Conservation (phyloP, 164 flowering plant genomes). For the Macadamia integrifolia region DNA sequence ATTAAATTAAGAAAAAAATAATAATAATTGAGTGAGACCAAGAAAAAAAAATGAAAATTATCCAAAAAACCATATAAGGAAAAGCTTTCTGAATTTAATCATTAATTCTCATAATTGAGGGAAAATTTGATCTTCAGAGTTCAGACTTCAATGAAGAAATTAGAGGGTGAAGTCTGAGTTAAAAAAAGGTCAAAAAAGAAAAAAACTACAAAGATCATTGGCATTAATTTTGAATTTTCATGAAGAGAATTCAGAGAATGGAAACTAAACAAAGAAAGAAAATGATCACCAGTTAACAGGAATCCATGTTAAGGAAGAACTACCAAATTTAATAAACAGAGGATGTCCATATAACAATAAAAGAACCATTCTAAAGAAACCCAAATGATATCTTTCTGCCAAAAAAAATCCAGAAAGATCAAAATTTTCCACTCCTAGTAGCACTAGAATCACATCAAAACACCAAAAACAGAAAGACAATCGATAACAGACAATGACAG, state of each 20-base stretch:
- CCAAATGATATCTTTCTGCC: not conserved
- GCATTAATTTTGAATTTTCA: too few relatives aligned
- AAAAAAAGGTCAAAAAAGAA: not conserved
- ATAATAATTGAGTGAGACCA: not conserved
- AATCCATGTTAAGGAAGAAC: too few relatives aligned
- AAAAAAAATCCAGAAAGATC: not conserved
- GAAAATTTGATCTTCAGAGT: too few relatives aligned
- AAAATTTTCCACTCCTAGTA: not conserved
- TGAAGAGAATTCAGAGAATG: too few relatives aligned
- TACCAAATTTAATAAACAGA: not conserved
- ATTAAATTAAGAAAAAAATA: slow-evolving; percentile 10
- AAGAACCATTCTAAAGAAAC: too few relatives aligned
- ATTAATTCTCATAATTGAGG: too few relatives aligned
- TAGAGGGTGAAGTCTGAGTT: not conserved
- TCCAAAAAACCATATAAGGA: not conserved
- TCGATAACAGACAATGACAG: not conserved
- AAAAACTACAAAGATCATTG: not conserved
- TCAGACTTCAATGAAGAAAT: not conserved
- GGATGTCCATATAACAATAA: not conserved
- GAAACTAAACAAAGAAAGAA: too few relatives aligned
- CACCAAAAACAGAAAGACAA: slow-evolving; percentile 1
- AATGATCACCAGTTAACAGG: too few relatives aligned
- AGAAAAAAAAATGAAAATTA: not conserved
- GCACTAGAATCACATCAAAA: slow-evolving; percentile 7
- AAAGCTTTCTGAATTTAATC: too few relatives aligned